Base-by-base conservation (phyloP, 2,329 filamentous ascomycete species). In the Colletotrichum echinochloae region DNA sequence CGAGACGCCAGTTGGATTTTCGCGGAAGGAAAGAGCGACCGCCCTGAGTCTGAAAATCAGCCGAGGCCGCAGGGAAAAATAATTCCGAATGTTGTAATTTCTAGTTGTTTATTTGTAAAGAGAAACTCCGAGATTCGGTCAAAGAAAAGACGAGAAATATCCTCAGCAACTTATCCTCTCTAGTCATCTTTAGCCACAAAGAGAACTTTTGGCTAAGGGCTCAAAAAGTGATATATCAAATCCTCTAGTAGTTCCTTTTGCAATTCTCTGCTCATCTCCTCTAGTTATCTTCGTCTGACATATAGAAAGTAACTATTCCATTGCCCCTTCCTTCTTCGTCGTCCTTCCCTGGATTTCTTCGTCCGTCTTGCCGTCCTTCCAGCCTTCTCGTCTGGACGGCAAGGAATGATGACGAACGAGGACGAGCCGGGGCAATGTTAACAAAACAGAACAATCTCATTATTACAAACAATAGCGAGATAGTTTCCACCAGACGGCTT, bases 401-500 rank as follows among this genome's bases (percentile, higher is more conserved):
- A 7, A 18, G 48, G 48, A 16, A 9, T 2, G 2, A 30, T 7
- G 26, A 30, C 7, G 3, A 7, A 14, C 14, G 5, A 8, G 2
- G 8, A 30, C 14, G 2, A 18, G n/a, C n/a, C n/a, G n/a, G n/a
- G n/a, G n/a, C n/a, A n/a, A n/a, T n/a, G n/a, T n/a, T n/a, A n/a
- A n/a, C 23, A 9, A 7, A 0, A 9, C 8, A 20, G 26, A 18
- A 30, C 1, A 51, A 18, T 2, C 2, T 7, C 28, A 2, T 5
- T 14, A 1, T 9, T 18, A 2, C 1, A 26, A 28, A 7, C 0
- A 9, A 20, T 28, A 20, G 20, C 16, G 1, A 30, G 12, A n/a
- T n/a, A n/a, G n/a, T n/a, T n/a, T 44, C 6, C n/a, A 3, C 18
- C 1, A 1, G 20, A 8, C 18, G 2, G 20, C 16, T 41, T 0